Evolutionary conservation across 768 basidiomycete species (phyloP).

Genomic region (Boletellus ananiceps): DNA sequence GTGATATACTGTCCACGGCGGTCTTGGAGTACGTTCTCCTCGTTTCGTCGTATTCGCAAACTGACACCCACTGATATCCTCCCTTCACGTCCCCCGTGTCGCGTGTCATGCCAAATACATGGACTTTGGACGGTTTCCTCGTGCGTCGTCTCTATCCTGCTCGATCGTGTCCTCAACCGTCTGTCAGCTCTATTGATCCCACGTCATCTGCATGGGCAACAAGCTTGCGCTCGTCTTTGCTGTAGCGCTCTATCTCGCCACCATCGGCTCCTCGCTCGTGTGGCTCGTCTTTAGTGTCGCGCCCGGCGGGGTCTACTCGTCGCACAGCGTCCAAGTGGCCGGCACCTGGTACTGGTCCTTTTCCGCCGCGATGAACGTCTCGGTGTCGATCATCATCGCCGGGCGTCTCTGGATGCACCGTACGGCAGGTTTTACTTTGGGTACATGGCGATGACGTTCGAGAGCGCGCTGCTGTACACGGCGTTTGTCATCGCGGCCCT

Average conservation of each 20-base stretch:
- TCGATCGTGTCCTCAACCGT: background rate
- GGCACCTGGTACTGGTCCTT: conserved; percentile 14
- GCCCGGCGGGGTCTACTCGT: conserved; percentile 18
- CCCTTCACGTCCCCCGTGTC: too few species aligned
- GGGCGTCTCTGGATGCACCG: conserved; percentile 16
- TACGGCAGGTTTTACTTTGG: conserved; percentile 19
- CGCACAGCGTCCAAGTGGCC: conserved; percentile 9
- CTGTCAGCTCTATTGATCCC: conserved; percentile 19
- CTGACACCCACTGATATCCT: too few species aligned
- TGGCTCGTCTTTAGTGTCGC: conserved; percentile 13
- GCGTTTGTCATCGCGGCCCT: conserved; percentile 9
- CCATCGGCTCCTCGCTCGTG: conserved; percentile 13
- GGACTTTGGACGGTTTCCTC: conserved; percentile 21
- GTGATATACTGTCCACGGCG: too few species aligned
- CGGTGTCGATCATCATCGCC: conserved; percentile 13
- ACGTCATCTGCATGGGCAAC: conserved; percentile 17
- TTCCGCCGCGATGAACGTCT: conserved; percentile 15
- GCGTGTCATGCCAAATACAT: too few species aligned
- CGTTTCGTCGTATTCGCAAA: too few species aligned
- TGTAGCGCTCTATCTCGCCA: conserved; percentile 13
- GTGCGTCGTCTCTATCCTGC: conserved; percentile 5
- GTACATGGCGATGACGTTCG: conserved; percentile 26
- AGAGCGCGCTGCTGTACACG: conserved; percentile 21
- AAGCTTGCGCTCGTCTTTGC: background rate
- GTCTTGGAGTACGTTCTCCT: too few species aligned